Base-by-base conservation (phyloP, 345 rosid genomes). In the Xanthoceras sorbifolium region DNA sequence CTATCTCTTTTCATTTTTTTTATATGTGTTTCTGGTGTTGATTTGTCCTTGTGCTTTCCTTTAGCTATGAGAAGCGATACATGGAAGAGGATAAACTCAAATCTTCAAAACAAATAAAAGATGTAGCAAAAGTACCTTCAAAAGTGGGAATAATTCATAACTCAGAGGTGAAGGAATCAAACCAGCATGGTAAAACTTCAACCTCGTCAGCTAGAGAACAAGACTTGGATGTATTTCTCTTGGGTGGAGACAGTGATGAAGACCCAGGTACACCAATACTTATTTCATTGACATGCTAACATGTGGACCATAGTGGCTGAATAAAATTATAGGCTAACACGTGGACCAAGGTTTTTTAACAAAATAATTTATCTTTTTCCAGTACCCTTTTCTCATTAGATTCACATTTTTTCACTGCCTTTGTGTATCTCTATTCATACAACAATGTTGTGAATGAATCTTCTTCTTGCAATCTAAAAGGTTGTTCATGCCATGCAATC, bases 231-330 rank as follows among this genome's bases (percentile, higher is more conserved):
- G 77, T 70, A 64, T 90, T 90, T 82, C 94, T 90, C 65, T 69
- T 88, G 72, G 92, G 94, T 77, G 92, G 81, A 79, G 92, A 90
- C 64, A 87, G 89, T 80, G 94, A 90, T 64, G 94, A 82, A 25
- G 88, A 82, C 29, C 85, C 78, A 71, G 92, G 92, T 90, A 79
- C 3, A 36, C 48, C 50, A 63, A 38, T 31, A 50, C 48, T 14
- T 64, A 48, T 63, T 36, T n/a, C 46, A 59, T 50, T 73, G 38
- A 61, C 25, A 1, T 6, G 59, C 6, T 42, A 73, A 73, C n/a
- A 2, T 22, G 9, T 26, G 26, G 25, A 20, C 42, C 28, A 42
- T 61, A 57, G 54, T 73, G 22, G 0, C 44, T 29, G 63, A 20
- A 9, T 18, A 48, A 60, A 42, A 62, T 73, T 25, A 73, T 59